Base-by-base conservation (phyloP, 352 stramenopile genomes). In the Blastocystis sp. region DNA sequence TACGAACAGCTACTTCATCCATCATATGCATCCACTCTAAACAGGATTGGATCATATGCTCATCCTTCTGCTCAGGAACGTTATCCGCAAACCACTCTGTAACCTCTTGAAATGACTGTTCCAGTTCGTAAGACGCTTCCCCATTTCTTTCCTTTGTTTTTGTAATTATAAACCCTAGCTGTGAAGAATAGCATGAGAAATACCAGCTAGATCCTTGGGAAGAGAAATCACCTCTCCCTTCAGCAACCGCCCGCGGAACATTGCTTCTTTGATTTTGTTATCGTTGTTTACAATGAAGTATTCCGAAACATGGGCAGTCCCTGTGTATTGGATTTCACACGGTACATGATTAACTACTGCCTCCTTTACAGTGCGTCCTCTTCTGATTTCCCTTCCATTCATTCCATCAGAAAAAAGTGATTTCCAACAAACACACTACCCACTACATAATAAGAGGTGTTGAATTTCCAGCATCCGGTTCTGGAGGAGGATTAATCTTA, bases 401-500 rank as follows among this genome's bases (percentile, higher is more conserved):
- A 18, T 64, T 43, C 30, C 41, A 63, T 81, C 26, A n/a, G 30
- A 34, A 81, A 62, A 73, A 47, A 50, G 34, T 73, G 63, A 68
- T 1, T 62, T 37, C 9, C 20, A 81, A 81, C 70, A 81, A 81
- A 81, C 47, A 81, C 16, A 47, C 26, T 43, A 65, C 20, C 50
- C 26, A 59, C 24, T 78, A 81, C 70, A 81, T 81, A 54, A 81
- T 81, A 30, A 45, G 45, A 26, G 70, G 70, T 39, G 70, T 81
- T 8, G 37, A 62, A 43, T 81, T 81, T 65, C 70, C 70, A 64
- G 70, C 47, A 65, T 81, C 70, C 43, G 50, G 70, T 41, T 81
- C 70, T 62, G 70, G 70, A 85, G 90, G 13, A 90, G 93, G 93
- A 93, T 96, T 96, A 76, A 98, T 93, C 91, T 96, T 98, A 91